These are phyloP conservation scores for Malus hybrid DNA, from an alignment of 331 rosid species.

Conservation along the genomic window DNA sequence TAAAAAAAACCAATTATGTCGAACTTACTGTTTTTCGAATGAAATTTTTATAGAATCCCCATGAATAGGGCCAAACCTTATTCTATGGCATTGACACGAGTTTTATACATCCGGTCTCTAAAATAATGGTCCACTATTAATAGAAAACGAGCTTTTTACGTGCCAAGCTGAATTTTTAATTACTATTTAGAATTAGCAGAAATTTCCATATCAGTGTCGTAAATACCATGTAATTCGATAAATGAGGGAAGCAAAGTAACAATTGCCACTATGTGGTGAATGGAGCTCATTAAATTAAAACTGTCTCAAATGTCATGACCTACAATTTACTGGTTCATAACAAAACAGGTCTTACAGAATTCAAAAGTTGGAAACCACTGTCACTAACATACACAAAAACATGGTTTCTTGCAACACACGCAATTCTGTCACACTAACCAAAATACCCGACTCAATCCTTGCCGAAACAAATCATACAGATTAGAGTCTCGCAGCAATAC, in stretches of 20 bases:
- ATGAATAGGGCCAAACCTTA: too few relatives aligned
- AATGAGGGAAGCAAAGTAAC: not conserved
- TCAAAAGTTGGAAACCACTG: not conserved
- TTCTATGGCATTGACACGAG: too few relatives aligned
- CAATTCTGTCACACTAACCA: not conserved
- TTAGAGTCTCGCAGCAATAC: not conserved
- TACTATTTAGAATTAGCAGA: not conserved
- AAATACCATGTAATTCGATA: not conserved
- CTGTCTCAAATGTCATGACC: not conserved
- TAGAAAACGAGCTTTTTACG: too few relatives aligned
- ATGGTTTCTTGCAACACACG: not conserved
- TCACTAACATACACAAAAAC: not conserved
- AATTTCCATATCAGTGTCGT: not conserved
- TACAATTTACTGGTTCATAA: not conserved
- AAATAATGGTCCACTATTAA: not conserved
- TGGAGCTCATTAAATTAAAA: not conserved
- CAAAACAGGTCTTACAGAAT: not conserved
- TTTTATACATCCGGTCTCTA: not conserved
- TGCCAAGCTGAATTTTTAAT: not conserved
- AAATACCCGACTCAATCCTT: not conserved
- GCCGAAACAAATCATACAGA: not conserved
- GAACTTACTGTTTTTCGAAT: too few relatives aligned
- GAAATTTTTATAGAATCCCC: too few relatives aligned
- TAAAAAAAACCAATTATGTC: too few relatives aligned
- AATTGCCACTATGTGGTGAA: not conserved